Percentiles rank a stretch among this genome's conserved stretches.
phyloP scores from a whole-genome alignment of 805 yeast genomes.

The Starmera dryadoides region DNA sequence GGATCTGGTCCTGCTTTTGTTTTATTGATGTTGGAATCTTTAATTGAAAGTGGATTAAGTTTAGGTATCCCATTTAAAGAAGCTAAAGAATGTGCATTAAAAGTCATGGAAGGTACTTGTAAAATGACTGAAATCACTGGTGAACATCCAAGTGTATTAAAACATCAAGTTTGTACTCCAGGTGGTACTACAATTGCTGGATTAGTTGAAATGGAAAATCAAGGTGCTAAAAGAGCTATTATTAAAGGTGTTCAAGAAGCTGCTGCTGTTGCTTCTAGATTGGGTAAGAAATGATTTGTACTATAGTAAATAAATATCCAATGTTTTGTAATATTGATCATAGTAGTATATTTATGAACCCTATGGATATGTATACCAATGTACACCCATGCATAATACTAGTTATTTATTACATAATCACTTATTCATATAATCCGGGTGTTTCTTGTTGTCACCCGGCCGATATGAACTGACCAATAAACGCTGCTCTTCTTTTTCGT shows the following conservation, averaged over 20 bases:
- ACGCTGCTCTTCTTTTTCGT: background rate
- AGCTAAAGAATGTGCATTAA: conserved; percentile 83
- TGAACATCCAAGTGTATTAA: conserved; percentile 82
- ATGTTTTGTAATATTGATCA: background rate
- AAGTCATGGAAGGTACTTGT: conserved; percentile 91
- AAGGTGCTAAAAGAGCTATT: conserved; percentile 80
- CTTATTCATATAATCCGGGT: too few species aligned
- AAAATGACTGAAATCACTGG: conserved; percentile 80
- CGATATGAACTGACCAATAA: background rate
- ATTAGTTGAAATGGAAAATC: conserved; percentile 83
- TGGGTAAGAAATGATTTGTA: conserved; percentile 40
- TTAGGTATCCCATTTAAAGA: conserved; percentile 88
- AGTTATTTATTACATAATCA: too few species aligned
- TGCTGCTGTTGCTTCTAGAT: conserved; percentile 62
- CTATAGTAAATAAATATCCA: background rate
- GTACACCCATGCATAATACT: too few species aligned
- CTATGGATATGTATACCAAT: too few species aligned
- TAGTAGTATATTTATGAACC: background rate
- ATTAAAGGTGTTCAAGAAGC: conserved; percentile 89
- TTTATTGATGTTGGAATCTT: conserved; percentile 79
- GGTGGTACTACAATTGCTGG: conserved; percentile 99
- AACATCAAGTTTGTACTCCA: conserved; percentile 89
- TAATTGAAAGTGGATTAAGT: conserved; percentile 90
- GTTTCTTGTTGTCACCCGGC: background rate
- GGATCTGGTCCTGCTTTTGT: conserved; percentile 98